Evolutionary conservation across 129 eudicot species (phyloP).

Genomic region (Chrysanthemum makinoi): DNA sequence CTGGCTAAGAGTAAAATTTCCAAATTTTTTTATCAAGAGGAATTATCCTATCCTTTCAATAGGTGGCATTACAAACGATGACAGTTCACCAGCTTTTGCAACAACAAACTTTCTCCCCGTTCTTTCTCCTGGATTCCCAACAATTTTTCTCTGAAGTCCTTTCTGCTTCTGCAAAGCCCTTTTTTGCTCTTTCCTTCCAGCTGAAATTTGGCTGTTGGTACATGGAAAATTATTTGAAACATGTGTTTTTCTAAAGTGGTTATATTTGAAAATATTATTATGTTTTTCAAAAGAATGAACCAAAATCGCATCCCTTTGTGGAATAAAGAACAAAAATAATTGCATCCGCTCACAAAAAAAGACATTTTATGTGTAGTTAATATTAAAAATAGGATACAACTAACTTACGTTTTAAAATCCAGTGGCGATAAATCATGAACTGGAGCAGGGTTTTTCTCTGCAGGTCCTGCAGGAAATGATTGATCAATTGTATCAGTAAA

Average conservation of each 20-base stretch:
- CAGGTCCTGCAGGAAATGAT: constrained; percentile 32
- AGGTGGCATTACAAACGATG: no score
- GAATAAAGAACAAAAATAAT: neutral
- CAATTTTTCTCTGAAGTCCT: no score
- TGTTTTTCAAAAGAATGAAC: neutral
- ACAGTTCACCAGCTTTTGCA: no score
- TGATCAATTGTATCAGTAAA: constrained; percentile 1
- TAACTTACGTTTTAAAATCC: constrained; percentile 86
- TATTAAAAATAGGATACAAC: neutral
- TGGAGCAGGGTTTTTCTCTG: constrained; percentile 58
- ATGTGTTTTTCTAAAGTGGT: neutral
- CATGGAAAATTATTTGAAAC: neutral
- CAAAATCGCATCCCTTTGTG: neutral
- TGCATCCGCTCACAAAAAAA: neutral
- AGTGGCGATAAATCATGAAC: constrained; percentile 58
- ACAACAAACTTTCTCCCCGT: no score
- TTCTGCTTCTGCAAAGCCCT: no score
- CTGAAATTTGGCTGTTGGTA: neutral
- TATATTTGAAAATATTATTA: neutral
- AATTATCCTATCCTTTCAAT: no score
- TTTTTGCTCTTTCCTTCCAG: no score
- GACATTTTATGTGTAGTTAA: constrained; percentile 2
- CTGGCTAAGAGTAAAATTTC: no score
- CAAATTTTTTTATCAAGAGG: no score
- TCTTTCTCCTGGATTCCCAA: no score